Percentiles rank a stretch among this genome's conserved stretches.
Evolutionary conservation across 805 yeast genomes (phyloP).

Genomic region (Monosporozyma aerobia): DNA sequence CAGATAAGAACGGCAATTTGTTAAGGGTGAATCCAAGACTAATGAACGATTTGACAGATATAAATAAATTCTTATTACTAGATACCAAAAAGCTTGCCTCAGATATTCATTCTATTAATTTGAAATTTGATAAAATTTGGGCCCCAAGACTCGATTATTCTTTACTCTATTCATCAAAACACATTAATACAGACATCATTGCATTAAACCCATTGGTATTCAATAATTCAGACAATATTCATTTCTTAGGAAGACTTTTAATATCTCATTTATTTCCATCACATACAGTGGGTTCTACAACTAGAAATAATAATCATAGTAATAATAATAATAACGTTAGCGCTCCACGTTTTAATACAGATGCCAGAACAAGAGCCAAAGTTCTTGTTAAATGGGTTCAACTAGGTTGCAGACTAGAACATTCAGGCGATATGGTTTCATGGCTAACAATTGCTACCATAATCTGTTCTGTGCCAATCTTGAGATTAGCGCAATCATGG

Average conservation of each 20-base stretch:
- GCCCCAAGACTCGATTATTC: conserved; percentile 74
- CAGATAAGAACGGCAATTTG: conserved; percentile 1
- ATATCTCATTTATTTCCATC: conserved; percentile 53
- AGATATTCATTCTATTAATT: conserved; percentile 59
- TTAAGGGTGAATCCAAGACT: neutral
- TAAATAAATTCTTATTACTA: conserved; percentile 44
- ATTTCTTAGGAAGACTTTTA: conserved; percentile 66
- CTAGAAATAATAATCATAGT: too few species aligned
- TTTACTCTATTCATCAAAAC: conserved; percentile 46
- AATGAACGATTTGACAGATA: conserved; percentile 19
- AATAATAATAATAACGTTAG: too few species aligned
- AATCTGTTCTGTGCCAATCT: conserved; percentile 71
- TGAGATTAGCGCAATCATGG: conserved; percentile 73
- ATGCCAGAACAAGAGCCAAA: conserved; percentile 42
- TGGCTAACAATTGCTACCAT: conserved; percentile 87
- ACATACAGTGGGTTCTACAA: neutral
- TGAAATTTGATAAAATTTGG: conserved; percentile 61
- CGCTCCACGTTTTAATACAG: neutral
- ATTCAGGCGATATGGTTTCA: conserved; percentile 83
- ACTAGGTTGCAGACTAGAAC: conserved; percentile 68
- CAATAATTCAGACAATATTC: conserved; percentile 55
- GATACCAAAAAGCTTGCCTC: conserved; percentile 48
- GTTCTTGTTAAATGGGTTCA: conserved; percentile 76
- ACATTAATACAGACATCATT: conserved; percentile 24
- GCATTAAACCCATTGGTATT: conserved; percentile 68